Conservation (phyloP, 2,329 filamentous ascomycete species). For the Chaetomiaceae sp. region DNA sequence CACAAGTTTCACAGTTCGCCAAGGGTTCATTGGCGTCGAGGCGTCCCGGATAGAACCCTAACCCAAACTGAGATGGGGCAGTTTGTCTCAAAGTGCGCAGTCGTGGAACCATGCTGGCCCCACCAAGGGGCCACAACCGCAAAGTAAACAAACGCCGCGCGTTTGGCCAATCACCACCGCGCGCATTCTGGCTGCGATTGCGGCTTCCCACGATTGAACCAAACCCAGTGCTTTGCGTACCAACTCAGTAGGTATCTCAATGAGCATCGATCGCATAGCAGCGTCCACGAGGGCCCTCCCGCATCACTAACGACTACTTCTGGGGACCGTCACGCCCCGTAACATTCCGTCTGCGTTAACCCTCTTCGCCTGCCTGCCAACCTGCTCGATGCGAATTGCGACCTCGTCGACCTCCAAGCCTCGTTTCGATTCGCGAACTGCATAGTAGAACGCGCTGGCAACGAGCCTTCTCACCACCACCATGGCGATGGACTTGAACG, state of each 20-base stretch:
- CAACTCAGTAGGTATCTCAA: too few relatives aligned
- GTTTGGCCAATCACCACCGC: slow-evolving; percentile 15
- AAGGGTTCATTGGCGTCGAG: too few relatives aligned
- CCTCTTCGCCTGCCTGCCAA: not conserved
- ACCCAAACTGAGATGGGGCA: too few relatives aligned
- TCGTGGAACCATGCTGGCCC: too few relatives aligned
- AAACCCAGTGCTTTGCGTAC: too few relatives aligned
- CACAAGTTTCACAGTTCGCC: too few relatives aligned
- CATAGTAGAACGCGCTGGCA: not conserved
- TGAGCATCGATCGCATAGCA: not conserved
- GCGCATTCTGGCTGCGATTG: slow-evolving; percentile 12
- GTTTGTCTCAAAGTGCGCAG: too few relatives aligned
- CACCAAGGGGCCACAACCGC: not conserved
- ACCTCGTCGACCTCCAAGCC: not conserved
- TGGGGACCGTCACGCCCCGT: too few relatives aligned
- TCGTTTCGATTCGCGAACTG: not conserved
- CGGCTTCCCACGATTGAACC: slow-evolving; percentile 11
- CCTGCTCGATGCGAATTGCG: not conserved
- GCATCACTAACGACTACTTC: too few relatives aligned
- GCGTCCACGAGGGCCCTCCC: too few relatives aligned
- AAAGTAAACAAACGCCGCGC: slow-evolving; percentile 25
- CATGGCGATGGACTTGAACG: slow-evolving; percentile 11
- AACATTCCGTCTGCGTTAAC: too few relatives aligned
- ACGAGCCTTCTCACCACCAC: slow-evolving; percentile 2
- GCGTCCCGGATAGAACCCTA: too few relatives aligned